phyloP scores from a whole-genome alignment of 2,329 filamentous ascomycete species.

The Calonectria fujianensis region DNA sequence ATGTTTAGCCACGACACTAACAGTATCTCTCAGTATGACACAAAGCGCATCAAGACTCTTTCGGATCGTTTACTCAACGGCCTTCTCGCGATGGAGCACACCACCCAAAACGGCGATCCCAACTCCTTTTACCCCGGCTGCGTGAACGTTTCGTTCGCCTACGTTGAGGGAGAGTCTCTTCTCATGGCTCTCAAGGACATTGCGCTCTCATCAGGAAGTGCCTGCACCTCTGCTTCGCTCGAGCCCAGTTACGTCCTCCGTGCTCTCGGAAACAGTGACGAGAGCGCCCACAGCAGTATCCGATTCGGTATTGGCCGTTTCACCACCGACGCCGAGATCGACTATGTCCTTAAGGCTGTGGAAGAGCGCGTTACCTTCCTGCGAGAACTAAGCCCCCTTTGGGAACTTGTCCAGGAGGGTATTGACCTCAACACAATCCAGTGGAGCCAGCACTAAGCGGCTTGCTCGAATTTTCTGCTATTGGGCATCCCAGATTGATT shows the following conservation, averaged over 20 bases:
- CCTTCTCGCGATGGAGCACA: constrained; percentile 93
- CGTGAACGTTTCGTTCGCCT: constrained; percentile 98
- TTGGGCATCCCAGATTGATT: neutral
- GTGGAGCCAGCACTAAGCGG: constrained; percentile 92
- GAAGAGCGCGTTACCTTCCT: constrained; percentile 93
- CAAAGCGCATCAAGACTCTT: constrained; percentile 86
- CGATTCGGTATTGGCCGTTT: constrained; percentile 98
- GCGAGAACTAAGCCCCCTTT: constrained; percentile 94
- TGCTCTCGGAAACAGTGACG: constrained; percentile 95
- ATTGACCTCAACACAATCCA: constrained; percentile 97
- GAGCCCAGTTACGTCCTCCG: constrained; percentile 97
- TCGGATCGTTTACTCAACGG: constrained; percentile 90
- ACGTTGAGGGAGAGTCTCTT: constrained; percentile 97
- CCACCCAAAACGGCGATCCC: constrained; percentile 90
- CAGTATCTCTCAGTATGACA: constrained; percentile 83
- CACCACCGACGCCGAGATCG: constrained; percentile 95
- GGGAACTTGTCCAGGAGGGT: constrained; percentile 98
- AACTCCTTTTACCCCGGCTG: constrained; percentile 94
- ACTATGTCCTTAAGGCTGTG: constrained; percentile 97
- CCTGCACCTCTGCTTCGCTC: constrained; percentile 96
- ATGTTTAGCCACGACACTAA: constrained; percentile 45
- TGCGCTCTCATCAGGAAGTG: constrained; percentile 95
- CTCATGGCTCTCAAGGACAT: constrained; percentile 99
- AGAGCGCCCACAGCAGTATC: constrained; percentile 98
- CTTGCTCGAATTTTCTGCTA: neutral